A percentile compares a stretch with the other conserved stretches of the same genome.
Evolutionary conservation across 768 basidiomycete genomes (phyloP).

Genomic region (Suillus paluster): DNA sequence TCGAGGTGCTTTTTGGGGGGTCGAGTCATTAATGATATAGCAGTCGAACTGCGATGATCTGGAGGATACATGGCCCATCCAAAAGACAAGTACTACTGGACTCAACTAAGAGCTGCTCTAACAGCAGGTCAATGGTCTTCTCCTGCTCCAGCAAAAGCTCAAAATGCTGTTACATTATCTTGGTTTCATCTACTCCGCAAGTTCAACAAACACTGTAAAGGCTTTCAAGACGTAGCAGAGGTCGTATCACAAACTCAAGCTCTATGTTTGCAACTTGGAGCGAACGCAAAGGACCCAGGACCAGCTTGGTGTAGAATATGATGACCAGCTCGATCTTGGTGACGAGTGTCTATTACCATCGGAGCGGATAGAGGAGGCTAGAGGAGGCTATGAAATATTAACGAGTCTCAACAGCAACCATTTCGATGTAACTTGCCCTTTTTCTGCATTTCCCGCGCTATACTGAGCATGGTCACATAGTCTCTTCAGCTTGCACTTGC

Average conservation of each 20-base stretch:
- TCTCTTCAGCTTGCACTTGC: slow-evolving; percentile 71
- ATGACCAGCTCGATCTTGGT: slow-evolving; percentile 37
- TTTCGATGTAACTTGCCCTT: slow-evolving; percentile 59
- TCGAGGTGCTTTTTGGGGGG: slow-evolving; percentile 7
- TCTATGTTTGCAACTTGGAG: slow-evolving; percentile 58
- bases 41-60: slow-evolving; percentile 13
- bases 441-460: neutral
- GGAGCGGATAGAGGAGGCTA: slow-evolving; percentile 63
- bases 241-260: slow-evolving; percentile 71
- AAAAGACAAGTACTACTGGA: slow-evolving; percentile 82
- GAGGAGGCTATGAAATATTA: slow-evolving; percentile 56
- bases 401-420: slow-evolving; percentile 53
- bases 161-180: slow-evolving; percentile 54
- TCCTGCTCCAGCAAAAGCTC: slow-evolving; percentile 59
- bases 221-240: slow-evolving; percentile 62
- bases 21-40: slow-evolving; percentile 10
- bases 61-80: slow-evolving; percentile 42
- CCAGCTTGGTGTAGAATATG: slow-evolving; percentile 53
- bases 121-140: slow-evolving; percentile 78
- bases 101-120: slow-evolving; percentile 70
- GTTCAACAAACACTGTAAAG: slow-evolving; percentile 82
- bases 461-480: slow-evolving; percentile 39
- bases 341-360: slow-evolving; percentile 61
- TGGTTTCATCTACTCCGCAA: slow-evolving; percentile 86
- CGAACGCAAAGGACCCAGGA: slow-evolving; percentile 57